Conservation (phyloP, 768 basidiomycete genomes). For the Gautieria morchelliformis region DNA sequence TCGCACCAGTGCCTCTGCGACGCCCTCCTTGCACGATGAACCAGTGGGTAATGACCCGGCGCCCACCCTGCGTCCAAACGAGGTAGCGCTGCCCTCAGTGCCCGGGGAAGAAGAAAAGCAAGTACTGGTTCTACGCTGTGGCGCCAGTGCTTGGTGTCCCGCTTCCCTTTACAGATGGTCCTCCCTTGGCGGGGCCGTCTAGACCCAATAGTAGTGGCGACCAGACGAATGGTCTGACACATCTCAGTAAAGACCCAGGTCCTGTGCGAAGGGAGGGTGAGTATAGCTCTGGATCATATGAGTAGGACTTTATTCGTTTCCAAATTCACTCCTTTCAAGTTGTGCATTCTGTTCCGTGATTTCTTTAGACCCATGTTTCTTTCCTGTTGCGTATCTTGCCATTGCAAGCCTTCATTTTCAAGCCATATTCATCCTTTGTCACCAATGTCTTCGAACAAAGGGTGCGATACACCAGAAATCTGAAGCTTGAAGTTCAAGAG, state of each 20-base stretch:
- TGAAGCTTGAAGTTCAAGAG: background rate
- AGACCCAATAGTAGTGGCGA: conserved; percentile 10
- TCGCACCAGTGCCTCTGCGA: conserved; percentile 49
- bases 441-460: background rate
- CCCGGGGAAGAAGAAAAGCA: conserved; percentile 78
- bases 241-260: background rate
- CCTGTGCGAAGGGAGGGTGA: background rate
- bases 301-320: background rate
- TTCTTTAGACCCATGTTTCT: background rate
- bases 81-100: conserved; percentile 65
- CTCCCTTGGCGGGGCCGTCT: conserved; percentile 9
- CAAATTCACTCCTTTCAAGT: background rate
- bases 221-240: conserved; percentile 2
- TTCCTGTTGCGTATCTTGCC: background rate
- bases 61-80: conserved; percentile 59
- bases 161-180: conserved; percentile 13
- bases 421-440: background rate
- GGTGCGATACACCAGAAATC: background rate
- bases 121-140: conserved; percentile 84
- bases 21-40: conserved; percentile 9
- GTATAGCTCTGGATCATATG: background rate
- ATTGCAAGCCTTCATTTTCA: background rate
- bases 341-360: background rate
- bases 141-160: conserved; percentile 46
- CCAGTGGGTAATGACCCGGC: conserved; percentile 33